Evolutionary conservation across 345 rosid species (phyloP).

Genomic region (Salix exigua): DNA sequence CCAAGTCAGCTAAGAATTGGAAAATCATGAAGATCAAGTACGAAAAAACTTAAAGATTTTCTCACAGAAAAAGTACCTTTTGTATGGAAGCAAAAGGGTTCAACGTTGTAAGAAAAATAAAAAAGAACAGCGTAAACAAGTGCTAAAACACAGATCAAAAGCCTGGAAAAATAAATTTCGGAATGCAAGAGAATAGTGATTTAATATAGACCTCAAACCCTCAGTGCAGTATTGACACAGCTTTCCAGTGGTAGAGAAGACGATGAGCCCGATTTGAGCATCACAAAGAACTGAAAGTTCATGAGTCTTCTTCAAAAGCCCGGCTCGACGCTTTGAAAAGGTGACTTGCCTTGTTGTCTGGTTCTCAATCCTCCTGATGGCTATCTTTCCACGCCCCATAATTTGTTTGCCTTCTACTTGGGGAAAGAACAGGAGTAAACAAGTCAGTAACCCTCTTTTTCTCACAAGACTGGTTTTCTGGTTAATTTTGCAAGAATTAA

Average conservation of each 20-base stretch:
- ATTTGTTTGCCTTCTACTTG: not conserved
- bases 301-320: slow-evolving; percentile 44
- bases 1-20: not conserved
- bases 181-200: not conserved
- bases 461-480: slow-evolving; percentile 2
- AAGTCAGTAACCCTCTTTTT: not conserved
- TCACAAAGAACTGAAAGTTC: slow-evolving; percentile 48
- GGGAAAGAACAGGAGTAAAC: not conserved
- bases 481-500: not conserved
- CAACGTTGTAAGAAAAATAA: not conserved
- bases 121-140: not conserved
- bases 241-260: slow-evolving; percentile 49
- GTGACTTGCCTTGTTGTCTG: slow-evolving; percentile 50
- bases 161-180: too few relatives aligned
- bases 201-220: slow-evolving; percentile 27
- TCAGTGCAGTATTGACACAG: slow-evolving; percentile 41
- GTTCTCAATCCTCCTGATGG: slow-evolving; percentile 43
- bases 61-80: not conserved
- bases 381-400: slow-evolving; percentile 46
- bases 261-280: slow-evolving; percentile 48
- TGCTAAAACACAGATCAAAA: not conserved
- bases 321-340: slow-evolving; percentile 41
- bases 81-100: not conserved
- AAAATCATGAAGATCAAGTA: not conserved
- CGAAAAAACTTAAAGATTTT: not conserved